Conservation (phyloP, 768 basidiomycete genomes). For the Mycena amicta region DNA sequence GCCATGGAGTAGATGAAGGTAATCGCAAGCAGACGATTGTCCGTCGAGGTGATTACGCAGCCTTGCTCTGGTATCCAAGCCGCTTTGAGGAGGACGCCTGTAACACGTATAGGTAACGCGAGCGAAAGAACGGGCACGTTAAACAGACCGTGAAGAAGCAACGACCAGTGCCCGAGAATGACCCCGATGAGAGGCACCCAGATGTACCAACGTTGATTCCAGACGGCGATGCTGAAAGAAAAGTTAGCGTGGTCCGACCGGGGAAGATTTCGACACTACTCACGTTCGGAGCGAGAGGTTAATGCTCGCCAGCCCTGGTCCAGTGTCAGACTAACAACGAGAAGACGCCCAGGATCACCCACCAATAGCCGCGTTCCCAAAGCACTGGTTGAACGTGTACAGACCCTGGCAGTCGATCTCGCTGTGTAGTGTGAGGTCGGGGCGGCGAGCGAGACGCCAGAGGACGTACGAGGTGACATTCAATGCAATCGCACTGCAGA, state of each 20-base stretch:
- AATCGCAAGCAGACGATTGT: conserved; percentile 60
- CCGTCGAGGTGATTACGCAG: conserved; percentile 61
- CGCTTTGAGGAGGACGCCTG: conserved; percentile 64
- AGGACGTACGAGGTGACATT: conserved; percentile 53
- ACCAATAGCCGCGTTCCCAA: conserved; percentile 69
- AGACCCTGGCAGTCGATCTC: conserved; percentile 65
- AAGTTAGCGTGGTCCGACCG: neutral
- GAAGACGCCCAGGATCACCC: neutral
- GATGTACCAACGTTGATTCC: conserved; percentile 61
- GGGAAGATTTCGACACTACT: conserved; percentile 20
- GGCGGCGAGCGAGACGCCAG: neutral
- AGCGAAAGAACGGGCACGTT: neutral
- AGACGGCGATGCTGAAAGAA: conserved; percentile 62
- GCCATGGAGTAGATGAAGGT: conserved; percentile 77
- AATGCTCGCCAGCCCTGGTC: conserved; percentile 55
- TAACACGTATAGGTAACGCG: neutral
- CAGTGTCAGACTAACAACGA: neutral
- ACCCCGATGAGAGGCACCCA: conserved; percentile 52
- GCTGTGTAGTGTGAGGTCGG: conserved; percentile 27
- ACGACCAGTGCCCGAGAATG: conserved; percentile 73
- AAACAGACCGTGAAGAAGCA: conserved; percentile 62
- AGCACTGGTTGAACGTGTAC: conserved; percentile 67
- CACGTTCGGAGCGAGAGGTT: conserved; percentile 73
- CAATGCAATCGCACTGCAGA: conserved; percentile 53
- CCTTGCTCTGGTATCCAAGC: conserved; percentile 45